Percentiles rank a stretch among this genome's conserved stretches.
phyloP scores from a whole-genome alignment of 169 alveolate species.

The Plasmodium billcollinsi region DNA sequence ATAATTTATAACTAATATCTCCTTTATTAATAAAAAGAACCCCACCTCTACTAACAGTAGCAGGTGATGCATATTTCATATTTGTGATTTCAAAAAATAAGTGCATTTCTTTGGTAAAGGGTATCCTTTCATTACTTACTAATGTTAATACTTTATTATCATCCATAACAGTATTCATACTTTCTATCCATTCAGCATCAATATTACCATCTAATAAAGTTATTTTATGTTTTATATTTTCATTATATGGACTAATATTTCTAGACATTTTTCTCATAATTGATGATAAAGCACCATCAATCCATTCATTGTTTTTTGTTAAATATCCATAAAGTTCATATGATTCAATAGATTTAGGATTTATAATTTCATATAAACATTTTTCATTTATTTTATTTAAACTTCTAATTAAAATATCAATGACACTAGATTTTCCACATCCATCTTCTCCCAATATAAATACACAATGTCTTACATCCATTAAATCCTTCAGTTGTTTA shows the following conservation, averaged over 20 bases:
- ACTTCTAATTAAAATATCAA: conserved; percentile 92
- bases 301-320: conserved; percentile 97
- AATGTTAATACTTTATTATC: conserved; percentile 97
- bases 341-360: conserved; percentile 97
- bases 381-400: conserved; percentile 89
- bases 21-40: conserved; percentile 96
- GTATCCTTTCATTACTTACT: conserved; percentile 96
- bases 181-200: conserved; percentile 99
- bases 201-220: conserved; percentile 97
- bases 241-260: conserved; percentile 91
- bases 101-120: conserved; percentile 95
- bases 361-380: conserved; percentile 93
- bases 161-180: conserved; percentile 97
- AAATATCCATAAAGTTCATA: conserved; percentile 95
- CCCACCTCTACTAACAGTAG: conserved; percentile 98
- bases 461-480: conserved; percentile 96
- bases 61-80: conserved; percentile 97
- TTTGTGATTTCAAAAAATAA: conserved; percentile 95
- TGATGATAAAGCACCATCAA: conserved; percentile 96
- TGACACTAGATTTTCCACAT: conserved; percentile 95
- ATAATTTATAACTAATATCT: conserved; percentile 96
- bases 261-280: conserved; percentile 95
- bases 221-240: conserved; percentile 92
- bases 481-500: conserved; percentile 90
- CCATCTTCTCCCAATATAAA: conserved; percentile 97